Evolutionary conservation across 768 basidiomycete genomes (phyloP), one percentile per base, ranked within the genome.

Genomic region (Auricularia heimuer): DNA sequence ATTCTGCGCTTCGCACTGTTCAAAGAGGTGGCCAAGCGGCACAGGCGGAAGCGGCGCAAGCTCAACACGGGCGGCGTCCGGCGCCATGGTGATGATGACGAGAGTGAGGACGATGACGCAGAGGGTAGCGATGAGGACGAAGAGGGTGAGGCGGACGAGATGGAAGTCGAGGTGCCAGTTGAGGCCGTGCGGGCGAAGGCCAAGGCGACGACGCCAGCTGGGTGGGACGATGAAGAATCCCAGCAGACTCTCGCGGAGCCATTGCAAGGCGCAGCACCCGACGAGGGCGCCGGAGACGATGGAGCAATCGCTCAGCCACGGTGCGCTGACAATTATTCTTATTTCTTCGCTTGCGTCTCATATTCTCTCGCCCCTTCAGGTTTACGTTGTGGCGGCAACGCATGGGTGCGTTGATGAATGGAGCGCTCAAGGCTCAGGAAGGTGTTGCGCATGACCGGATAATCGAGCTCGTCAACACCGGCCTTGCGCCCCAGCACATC

Each of bases 1-100:
- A 96, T 98, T 73, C 87, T 99, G 75, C 89, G 95, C 24, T 99
- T 94, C 76, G 97, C 97, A 4, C 83, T 99, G 39, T 99, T 94
- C 84, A 96, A 95, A 73, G 96, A 99, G 75, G 96, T 99, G 18
- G 84, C 92, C 58, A 92, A 90, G 73, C 85, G 92, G 37, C 77
- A 80, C 65, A 83, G 85, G 68, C 76, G 86, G 67, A 97, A 96
- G 82, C 90, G 92, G 77, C 84, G 91, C 72, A 94, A 90, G 78
- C 81, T 93, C 66, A 90, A 92, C 72, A 84, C 79, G 62, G 89
- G 88, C 3, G 82, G 79, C 64, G 82, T 78, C 14, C 69, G 10
- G 1, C 74, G 68, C 6, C 72, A 69, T 3, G 71, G 67, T 3
- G 75, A 72, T 24, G 77, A 72, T 68, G 73, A 83, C 71, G 73